Conservation (phyloP, 202 grass and related monocot genomes). For the Setaria italica region DNA sequence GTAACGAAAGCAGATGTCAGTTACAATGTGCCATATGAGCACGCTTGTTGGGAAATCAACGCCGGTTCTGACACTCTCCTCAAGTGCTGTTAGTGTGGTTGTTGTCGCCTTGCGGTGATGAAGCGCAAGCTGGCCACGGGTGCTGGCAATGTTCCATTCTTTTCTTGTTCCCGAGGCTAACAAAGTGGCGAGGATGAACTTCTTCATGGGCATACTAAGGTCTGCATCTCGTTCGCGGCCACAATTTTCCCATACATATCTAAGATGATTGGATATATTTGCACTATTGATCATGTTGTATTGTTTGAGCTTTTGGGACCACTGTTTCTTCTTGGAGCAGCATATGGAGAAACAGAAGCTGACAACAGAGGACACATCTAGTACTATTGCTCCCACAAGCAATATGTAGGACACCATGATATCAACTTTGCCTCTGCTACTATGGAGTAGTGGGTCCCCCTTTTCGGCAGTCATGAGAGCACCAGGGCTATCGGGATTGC, state of each 20-base stretch:
- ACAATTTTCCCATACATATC: not conserved
- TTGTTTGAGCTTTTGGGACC: slow-evolving; percentile 18
- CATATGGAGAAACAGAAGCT: not conserved
- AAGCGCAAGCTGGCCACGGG: not conserved
- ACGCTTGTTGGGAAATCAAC: no score
- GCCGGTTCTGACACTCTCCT: not conserved
- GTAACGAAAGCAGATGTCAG: slow-evolving; percentile 9
- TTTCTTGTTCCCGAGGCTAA: accelerated
- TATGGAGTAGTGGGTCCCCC: not conserved
- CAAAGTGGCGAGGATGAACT: not conserved
- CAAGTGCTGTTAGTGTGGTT: not conserved
- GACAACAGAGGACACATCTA: not conserved
- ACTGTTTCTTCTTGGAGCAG: no score
- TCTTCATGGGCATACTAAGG: not conserved
- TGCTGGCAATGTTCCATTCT: not conserved
- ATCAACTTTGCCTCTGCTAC: not conserved
- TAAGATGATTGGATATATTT: not conserved
- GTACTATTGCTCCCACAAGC: not conserved
- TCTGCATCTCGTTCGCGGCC: not conserved
- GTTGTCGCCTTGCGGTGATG: not conserved
- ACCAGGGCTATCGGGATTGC: not conserved
- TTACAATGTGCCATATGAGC: slow-evolving; percentile 36
- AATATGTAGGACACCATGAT: not conserved
- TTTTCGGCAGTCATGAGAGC: not conserved
- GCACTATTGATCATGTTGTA: slow-evolving; percentile 16